A percentile compares a stretch with the other conserved stretches of the same genome.
These are phyloP conservation scores for Stenogyne calaminthoides DNA, from an alignment of 305 asterid species.

Conservation along the genomic window DNA sequence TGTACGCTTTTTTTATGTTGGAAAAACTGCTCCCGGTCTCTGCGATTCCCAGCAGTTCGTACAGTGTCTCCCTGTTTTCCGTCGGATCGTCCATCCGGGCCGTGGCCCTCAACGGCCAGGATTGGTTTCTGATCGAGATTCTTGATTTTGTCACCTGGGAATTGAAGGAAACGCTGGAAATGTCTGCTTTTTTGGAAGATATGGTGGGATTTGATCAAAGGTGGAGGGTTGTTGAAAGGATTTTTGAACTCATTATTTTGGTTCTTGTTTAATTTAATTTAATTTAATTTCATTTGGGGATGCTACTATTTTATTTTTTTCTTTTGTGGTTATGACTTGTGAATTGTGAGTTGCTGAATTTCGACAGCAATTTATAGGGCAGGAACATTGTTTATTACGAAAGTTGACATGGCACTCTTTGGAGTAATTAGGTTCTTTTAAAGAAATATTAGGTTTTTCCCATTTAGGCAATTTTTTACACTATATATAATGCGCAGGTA, in stretches of 20 bases:
- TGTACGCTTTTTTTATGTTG: slow-evolving; percentile 60
- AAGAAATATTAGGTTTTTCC: too few relatives aligned
- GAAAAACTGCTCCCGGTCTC: slow-evolving; percentile 35
- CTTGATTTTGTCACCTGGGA: slow-evolving; percentile 25
- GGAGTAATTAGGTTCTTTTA: too few relatives aligned
- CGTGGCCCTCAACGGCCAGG: slow-evolving; percentile 15
- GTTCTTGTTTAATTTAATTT: neutral
- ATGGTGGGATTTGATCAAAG: slow-evolving; percentile 3
- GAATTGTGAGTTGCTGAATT: neutral
- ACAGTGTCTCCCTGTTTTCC: slow-evolving; percentile 30
- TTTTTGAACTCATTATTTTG: slow-evolving; percentile 25
- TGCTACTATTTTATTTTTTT: neutral
- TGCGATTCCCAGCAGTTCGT: slow-evolving; percentile 52
- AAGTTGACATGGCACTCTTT: too few relatives aligned
- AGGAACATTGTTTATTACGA: neutral
- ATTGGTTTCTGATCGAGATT: neutral
- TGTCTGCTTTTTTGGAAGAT: neutral
- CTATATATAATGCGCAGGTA: too few relatives aligned
- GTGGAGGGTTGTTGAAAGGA: slow-evolving; percentile 23
- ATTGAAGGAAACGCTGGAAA: slow-evolving; percentile 26
- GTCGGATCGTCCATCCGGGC: neutral
- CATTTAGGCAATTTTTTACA: too few relatives aligned
- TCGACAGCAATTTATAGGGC: neutral
- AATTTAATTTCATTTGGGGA: neutral
- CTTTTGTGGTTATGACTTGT: neutral